Percentiles rank a stretch among this genome's conserved stretches.
Evolutionary conservation across 2,329 filamentous ascomycete species (phyloP).

Genomic region (Arthrobotrys musiformis): DNA sequence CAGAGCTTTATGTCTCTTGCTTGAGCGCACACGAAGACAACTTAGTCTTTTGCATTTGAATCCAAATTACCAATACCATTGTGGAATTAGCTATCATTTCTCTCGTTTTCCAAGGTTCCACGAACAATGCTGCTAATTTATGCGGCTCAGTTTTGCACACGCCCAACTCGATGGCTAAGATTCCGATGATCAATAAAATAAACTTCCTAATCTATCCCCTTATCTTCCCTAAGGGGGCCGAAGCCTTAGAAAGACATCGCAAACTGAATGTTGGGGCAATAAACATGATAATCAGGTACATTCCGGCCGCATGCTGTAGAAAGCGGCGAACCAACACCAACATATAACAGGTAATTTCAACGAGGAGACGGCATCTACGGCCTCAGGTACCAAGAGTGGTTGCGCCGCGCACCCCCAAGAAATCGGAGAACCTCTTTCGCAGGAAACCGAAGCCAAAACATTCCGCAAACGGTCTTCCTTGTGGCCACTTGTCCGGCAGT

Average conservation of each 20-base stretch:
- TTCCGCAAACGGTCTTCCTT: background rate
- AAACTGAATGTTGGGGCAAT: background rate
- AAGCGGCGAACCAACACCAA: background rate
- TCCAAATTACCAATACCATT: no score
- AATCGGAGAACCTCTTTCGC: background rate
- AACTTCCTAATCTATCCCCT: no score
- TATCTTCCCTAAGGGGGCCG: background rate
- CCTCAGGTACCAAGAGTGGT: background rate
- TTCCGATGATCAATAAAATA: no score
- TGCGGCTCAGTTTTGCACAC: no score
- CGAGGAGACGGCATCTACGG: background rate
- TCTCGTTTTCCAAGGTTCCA: no score
- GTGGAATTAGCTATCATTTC: no score
- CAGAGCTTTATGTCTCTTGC: background rate
- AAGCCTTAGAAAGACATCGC: background rate
- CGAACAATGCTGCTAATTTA: no score
- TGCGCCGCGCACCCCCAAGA: background rate
- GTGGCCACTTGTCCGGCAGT: no score
- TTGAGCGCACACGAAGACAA: no score
- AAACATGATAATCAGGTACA: no score
- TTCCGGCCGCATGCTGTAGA: background rate
- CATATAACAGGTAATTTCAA: background rate
- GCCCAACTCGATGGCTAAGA: no score
- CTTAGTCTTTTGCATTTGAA: no score
- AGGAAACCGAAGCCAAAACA: background rate